Evolutionary conservation across 176 grass and related monocot species (phyloP), one percentile per base, ranked within the genome.

Genomic region (Zea luxurians): DNA sequence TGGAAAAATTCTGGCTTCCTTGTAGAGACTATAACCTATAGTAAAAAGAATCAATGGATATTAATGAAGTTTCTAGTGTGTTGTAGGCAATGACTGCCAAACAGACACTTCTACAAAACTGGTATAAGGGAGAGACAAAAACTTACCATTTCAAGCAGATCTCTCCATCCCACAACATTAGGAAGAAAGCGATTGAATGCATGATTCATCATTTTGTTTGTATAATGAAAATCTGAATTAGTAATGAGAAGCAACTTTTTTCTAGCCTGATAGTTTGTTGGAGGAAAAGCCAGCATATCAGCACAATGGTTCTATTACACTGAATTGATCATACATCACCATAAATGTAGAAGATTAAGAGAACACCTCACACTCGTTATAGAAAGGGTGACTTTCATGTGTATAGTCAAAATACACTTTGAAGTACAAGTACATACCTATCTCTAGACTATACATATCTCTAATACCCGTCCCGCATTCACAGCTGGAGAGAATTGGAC

Each of bases 131-230:
- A 64, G 57, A 49, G 55, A 49, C 49, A 80, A 48, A 48, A 74
- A 63, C 68, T 88, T 79, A 97, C 94, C 94, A 97, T 97, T 64
- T 97, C 94, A 80, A 97, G 94, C 47, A 97, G 80, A 83, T 97
- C 94, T 88, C 94, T 85, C 94, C 94, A 97, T 80, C 74, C 85
- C 85, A 92, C 91, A 76, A 90, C 94, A 88, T 97, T 97, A 69
- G 94, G 94, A 88, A 97, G 94, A 87, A 94, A 97, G 17, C 86
- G 84, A 88, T 97, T 90, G 89, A 94, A 97, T 62, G 94, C 87
- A 83, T 94, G 87, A 75, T 94, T 88, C 94, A 97, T 94, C 94
- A 97, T 94, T 90, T 94, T 93, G 84, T 97, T 97, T 47, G 94
- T 94, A 83, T 97, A 97, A 72, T 94, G 91, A 62, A 90, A 94